phyloP scores from a whole-genome alignment of 306 rosid species.

The Quercus rubra region DNA sequence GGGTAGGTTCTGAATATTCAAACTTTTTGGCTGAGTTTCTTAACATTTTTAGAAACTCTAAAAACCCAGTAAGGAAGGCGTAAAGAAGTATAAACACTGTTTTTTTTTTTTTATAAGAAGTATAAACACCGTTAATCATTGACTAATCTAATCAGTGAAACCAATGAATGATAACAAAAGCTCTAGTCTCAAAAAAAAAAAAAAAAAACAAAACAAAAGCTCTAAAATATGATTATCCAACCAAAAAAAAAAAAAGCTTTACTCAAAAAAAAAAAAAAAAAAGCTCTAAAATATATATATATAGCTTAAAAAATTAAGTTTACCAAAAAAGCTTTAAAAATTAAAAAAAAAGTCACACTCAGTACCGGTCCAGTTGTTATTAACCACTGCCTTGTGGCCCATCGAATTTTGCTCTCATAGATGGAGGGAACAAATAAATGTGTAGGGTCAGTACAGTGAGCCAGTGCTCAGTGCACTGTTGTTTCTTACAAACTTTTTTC shows the following conservation, averaged over 20 bases:
- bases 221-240: too few relatives aligned
- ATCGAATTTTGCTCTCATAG: neutral
- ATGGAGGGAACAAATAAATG: neutral
- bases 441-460: too few relatives aligned
- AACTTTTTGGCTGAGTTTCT: constrained; percentile 1
- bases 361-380: neutral
- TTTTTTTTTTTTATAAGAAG: neutral
- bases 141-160: neutral
- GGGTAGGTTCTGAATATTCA: constrained; percentile 17
- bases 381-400: neutral
- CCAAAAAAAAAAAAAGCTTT: too few relatives aligned
- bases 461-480: neutral
- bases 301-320: too few relatives aligned
- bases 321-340: neutral
- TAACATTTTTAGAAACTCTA: neutral
- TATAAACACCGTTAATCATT: neutral
- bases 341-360: neutral
- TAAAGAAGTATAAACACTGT: neutral
- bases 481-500: neutral
- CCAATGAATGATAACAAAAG: neutral
- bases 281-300: too few relatives aligned
- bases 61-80: neutral
- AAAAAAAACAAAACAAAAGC: too few relatives aligned
- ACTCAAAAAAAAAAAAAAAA: too few relatives aligned
- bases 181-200: neutral